Conservation (phyloP, 176 grass and related monocot species). For the Alloteropsis semialata region DNA sequence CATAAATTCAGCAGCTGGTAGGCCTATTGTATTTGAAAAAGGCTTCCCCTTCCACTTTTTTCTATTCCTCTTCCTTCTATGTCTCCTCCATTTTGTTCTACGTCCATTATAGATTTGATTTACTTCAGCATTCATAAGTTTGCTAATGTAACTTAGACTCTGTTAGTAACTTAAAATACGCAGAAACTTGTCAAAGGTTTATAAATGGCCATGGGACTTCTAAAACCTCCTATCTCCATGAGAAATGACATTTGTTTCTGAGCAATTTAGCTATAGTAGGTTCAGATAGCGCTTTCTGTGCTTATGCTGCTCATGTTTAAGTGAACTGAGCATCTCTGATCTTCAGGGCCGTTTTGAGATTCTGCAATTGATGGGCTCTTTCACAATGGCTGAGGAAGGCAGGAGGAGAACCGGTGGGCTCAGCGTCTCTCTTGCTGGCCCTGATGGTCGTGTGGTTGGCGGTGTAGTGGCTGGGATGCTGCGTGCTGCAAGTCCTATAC, state of each 20-base stretch:
- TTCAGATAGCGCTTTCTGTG: background rate
- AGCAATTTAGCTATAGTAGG: background rate
- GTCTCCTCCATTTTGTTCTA: background rate
- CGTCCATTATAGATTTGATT: background rate
- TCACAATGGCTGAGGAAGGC: slow-evolving; percentile 75
- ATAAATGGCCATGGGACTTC: background rate
- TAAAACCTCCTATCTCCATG: background rate
- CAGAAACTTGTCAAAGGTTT: background rate
- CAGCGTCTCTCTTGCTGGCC: slow-evolving; percentile 85
- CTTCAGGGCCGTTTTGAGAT: slow-evolving; percentile 91
- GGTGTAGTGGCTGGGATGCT: slow-evolving; percentile 79
- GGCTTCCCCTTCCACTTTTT: background rate
- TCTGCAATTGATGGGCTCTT: slow-evolving; percentile 82
- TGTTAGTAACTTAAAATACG: background rate
- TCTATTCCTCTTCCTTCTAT: background rate
- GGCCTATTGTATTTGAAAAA: background rate
- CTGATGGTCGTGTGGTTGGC: slow-evolving; percentile 85
- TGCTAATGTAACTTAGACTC: background rate
- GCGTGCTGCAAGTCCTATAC: slow-evolving; percentile 91
- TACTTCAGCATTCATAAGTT: background rate
- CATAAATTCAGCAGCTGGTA: background rate
- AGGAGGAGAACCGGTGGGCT: slow-evolving; percentile 78
- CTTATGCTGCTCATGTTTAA: background rate
- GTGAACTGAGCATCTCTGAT: background rate
- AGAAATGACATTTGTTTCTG: background rate